Evolutionary conservation across 768 basidiomycete genomes (phyloP).

Genomic region (Hortiboletus campestris): DNA sequence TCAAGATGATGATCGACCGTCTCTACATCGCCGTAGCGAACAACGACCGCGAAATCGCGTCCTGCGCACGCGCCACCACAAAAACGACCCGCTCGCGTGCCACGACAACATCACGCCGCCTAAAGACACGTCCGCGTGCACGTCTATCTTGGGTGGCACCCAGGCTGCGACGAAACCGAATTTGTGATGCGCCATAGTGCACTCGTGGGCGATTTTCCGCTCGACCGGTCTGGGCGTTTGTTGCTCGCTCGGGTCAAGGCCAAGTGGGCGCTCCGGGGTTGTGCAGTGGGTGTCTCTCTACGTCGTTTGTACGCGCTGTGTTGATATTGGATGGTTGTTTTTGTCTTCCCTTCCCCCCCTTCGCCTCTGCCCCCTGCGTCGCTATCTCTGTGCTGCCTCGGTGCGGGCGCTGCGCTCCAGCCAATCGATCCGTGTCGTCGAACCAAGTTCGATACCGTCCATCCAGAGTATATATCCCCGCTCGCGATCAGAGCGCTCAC

Average conservation of each 20-base stretch:
- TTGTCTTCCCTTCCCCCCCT: too few species aligned
- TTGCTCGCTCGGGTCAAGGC: conserved; percentile 12
- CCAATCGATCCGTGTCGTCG: conserved; percentile 24
- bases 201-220: conserved; percentile 26
- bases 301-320: too few species aligned
- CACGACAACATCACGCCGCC: too few species aligned
- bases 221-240: conserved; percentile 24
- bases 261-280: conserved; percentile 27
- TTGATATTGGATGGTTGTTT: too few species aligned
- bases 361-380: too few species aligned
- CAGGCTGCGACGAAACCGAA: conserved; percentile 29
- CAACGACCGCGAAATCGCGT: too few species aligned
- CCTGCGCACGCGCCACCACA: too few species aligned
- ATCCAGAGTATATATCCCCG: conserved; percentile 28
- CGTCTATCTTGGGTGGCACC: conserved; percentile 29
- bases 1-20: background rate
- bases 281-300: conserved; percentile 9
- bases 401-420: background rate
- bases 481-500: conserved; percentile 27
- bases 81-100: too few species aligned
- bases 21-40: conserved; percentile 3
- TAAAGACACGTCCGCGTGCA: conserved; percentile 31
- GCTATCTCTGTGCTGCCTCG: too few species aligned
- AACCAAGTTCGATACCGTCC: conserved; percentile 15
- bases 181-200: conserved; percentile 27